Conservation (phyloP, 371 early-diverging fungal species). For the Syncephalis fuscata region DNA sequence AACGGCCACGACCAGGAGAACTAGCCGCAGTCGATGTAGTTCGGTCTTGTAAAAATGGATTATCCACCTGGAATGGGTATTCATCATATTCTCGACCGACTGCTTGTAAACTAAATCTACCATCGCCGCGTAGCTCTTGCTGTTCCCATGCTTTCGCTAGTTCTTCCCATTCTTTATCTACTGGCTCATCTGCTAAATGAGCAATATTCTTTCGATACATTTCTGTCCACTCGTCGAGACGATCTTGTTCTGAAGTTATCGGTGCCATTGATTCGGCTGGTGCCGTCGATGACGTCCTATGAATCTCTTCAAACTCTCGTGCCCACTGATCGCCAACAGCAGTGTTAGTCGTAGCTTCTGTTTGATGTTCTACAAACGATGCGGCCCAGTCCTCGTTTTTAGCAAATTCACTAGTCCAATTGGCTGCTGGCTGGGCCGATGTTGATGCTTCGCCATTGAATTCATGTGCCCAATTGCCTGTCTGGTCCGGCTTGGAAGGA, state of each 20-base stretch:
- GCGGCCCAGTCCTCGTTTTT: constrained; percentile 9
- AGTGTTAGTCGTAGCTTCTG: constrained; percentile 10
- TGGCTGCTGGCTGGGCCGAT: no score
- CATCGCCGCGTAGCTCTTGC: constrained; percentile 23
- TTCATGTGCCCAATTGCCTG: constrained; percentile 51
- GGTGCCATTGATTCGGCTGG: constrained; percentile 35
- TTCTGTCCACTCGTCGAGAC: constrained; percentile 44
- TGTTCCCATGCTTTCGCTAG: constrained; percentile 65
- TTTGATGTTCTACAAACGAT: constrained; percentile 26
- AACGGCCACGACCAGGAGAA: constrained; percentile 15
- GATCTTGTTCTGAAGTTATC: constrained; percentile 13
- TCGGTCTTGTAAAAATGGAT: constrained; percentile 47
- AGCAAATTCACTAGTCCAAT: constrained; percentile 12
- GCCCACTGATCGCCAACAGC: no score
- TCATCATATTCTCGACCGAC: constrained; percentile 20
- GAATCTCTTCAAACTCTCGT: no score
- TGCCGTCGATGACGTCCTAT: constrained; percentile 15
- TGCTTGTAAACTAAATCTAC: no score
- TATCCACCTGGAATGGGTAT: constrained; percentile 62
- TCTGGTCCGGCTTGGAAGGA: no score
- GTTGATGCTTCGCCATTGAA: no score
- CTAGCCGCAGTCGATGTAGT: constrained; percentile 21
- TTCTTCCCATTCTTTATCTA: constrained; percentile 57
- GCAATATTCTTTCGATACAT: constrained; percentile 53
- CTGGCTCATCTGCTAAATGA: constrained; percentile 37